Base-by-base conservation (phyloP, 1,284 basidiomycete genomes). In the Megacollybia platyphylla region DNA sequence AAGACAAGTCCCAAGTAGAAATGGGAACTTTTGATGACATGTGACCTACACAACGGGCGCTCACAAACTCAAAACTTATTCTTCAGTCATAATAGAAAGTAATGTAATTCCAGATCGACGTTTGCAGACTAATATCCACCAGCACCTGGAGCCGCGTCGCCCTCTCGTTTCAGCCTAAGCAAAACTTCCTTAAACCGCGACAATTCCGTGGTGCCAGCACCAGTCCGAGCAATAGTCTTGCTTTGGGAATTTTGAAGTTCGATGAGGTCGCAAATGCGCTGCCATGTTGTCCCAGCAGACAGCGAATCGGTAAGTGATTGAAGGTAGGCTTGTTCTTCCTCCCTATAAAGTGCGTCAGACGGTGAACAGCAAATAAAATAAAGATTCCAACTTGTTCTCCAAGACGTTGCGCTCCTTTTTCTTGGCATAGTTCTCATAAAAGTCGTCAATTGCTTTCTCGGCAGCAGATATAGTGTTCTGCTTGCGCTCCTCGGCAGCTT, bases 231-330 rank as follows among this genome's bases (percentile, higher is more conserved):
- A 53, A 92, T 76, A 0, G 93, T 97, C 71, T 97, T 99, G 68
- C 85, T 89, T 64, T 93, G 90, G 45, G 91, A 96, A 62, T 97
- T 97, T 61, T 97, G 80, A 36, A 98, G 71, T 50, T 93, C 90
- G 46, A 97, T 65, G 43, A 86, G 64, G 39, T 85, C 83, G 56
- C 83, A 85, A 56, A 98, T 93, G 24, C 94, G 82, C 52, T 91
- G 80, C 96, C 96, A 98, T 5, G 93, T 93, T 15, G 94, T 97
- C 29, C 94, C 96, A 47, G 79, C 73, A 0, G 89, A 85, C 44
- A 98, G 75, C 17, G 83, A 79, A 42, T 83, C 80, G 18, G 78
- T 76, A 46, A 92, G 69, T 36, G 71, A 65, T 26, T 80, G 72
- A 35, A 90, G 58, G 67, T 88, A 97, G 45, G 81, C 77, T 31